Evolutionary conservation across 805 yeast genomes (phyloP), one percentile per base, ranked within the genome.

Genomic region (Lachancea cidri): DNA sequence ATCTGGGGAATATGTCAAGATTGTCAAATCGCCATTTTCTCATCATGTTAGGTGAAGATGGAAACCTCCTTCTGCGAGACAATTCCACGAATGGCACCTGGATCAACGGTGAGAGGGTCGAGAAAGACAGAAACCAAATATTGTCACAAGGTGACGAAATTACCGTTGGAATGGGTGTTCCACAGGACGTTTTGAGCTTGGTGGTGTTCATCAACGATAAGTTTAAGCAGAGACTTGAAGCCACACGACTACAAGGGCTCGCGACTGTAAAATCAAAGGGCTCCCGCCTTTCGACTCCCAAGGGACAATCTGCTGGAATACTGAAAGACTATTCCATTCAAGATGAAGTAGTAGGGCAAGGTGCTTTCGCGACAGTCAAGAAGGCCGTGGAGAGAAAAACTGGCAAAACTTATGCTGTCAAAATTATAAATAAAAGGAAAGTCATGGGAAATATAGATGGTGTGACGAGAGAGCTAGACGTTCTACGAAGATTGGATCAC

Each of bases 311-410:
- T 11, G 41, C 46, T 17, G 88, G 89, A 1, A 79, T 86, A 8
- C 71, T 72, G 52, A 76, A 74, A 44, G 79, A 83, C 54, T 93
- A 81, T 62, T 83, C 86, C 11, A 77, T 91, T 16, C 76, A 82
- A 44, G 86, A 83, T 57, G 95, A 85, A 54, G 81, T 86, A 13
- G 85, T 91, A 1, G 98, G 98, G 1, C 93, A 87, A 53, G 98
- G 98, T n/a, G 98, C 98, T 7, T 91, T 91, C 72, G 98, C 98
- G 4, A 84, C 89, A 1, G 98, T 93, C 20, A 83, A 87, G 50
- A 86, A 86, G 58, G 96, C 94, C 4, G 79, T 89, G 1, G 93
- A 88, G 55, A 74, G 97, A 46, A 64, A 77, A 5, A 79, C 95
- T 0, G 98, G 98, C 11, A 79, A 81, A 49, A 76, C 91, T 4